Percentiles rank a stretch among this genome's conserved stretches.
These are phyloP conservation scores for Pogostemon cablin DNA, from an alignment of 257 asterid species.

Conservation along the genomic window DNA sequence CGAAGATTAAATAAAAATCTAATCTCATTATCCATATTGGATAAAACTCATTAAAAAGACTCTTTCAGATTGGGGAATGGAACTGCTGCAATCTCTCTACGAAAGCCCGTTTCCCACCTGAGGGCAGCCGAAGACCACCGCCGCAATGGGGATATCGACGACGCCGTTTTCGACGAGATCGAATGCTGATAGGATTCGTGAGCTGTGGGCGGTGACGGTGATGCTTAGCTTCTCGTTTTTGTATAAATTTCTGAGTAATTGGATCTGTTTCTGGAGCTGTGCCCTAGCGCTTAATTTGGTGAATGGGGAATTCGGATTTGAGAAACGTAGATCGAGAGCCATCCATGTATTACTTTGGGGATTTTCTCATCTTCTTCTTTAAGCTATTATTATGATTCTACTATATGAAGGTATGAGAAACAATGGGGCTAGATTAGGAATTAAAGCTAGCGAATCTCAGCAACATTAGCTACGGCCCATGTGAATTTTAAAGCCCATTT, in stretches of 20 bases:
- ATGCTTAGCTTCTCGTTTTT: conserved; percentile 61
- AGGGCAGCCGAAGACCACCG: conserved; percentile 82
- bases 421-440: too few relatives aligned
- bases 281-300: conserved; percentile 69
- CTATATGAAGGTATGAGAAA: too few relatives aligned
- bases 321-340: conserved; percentile 69
- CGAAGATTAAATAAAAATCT: too few relatives aligned
- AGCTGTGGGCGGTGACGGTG: conserved; percentile 67
- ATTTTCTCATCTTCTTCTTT: conserved; percentile 34
- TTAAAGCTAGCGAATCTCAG: too few relatives aligned
- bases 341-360: conserved; percentile 74
- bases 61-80: conserved; percentile 47
- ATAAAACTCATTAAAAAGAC: too few relatives aligned
- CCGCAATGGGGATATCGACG: conserved; percentile 64
- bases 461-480: too few relatives aligned
- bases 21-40: too few relatives aligned
- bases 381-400: too few relatives aligned
- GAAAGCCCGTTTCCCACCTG: conserved; percentile 73
- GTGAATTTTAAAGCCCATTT: too few relatives aligned
- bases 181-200: conserved; percentile 58
- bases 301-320: conserved; percentile 64
- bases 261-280: conserved; percentile 54
- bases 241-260: conserved; percentile 41
- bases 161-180: conserved; percentile 83
- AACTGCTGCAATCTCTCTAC: conserved; percentile 41